Evolutionary conservation across 345 rosid species (phyloP).

Genomic region (Cochlearia excelsa): DNA sequence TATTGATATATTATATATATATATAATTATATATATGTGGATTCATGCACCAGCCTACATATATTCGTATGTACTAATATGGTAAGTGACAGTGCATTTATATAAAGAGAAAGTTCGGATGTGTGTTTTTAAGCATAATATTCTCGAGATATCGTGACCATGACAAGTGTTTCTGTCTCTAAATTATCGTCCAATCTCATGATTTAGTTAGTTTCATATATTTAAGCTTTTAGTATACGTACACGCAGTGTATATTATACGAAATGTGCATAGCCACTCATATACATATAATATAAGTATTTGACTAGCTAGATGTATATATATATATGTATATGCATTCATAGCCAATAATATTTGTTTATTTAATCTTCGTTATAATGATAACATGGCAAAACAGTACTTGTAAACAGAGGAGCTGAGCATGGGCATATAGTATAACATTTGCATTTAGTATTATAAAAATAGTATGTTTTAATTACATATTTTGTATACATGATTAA

Average conservation of each 20-base stretch:
- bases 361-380: background rate
- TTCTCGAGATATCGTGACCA: conserved; percentile 21
- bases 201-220: background rate
- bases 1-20: no score
- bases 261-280: background rate
- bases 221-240: background rate
- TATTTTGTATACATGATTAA: no score
- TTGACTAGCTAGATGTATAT: background rate
- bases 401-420: no score
- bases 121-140: conserved; percentile 19
- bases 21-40: background rate
- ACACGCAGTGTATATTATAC: background rate
- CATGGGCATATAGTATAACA: no score
- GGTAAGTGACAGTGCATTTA: conserved; percentile 5
- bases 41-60: conserved; percentile 22
- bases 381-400: background rate
- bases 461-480: no score
- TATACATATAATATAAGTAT: background rate
- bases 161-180: conserved; percentile 15
- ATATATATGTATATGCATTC: background rate
- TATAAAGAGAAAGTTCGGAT: conserved; percentile 24
- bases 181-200: conserved; percentile 12
- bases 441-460: no score
- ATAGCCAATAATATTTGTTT: no score
- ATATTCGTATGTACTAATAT: conserved; percentile 13